Evolutionary conservation across 495 filamentous ascomycete genomes (phyloP).

Genomic region (Hypoxylon rickii): DNA sequence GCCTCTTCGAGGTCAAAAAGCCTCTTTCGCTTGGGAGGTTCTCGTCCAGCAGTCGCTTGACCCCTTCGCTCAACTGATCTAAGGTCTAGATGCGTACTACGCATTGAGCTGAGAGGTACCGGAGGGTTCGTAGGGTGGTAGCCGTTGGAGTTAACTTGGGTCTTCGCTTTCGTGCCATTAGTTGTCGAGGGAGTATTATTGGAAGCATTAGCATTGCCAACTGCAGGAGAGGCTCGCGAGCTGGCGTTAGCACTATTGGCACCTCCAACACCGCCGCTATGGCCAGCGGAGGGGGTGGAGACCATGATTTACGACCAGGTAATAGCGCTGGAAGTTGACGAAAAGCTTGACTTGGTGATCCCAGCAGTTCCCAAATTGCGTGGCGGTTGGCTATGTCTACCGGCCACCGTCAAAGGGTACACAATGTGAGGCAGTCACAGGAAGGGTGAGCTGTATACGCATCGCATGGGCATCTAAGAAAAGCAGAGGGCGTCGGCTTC

Average conservation of each 20-base stretch:
- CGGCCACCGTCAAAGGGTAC: constrained; percentile 23
- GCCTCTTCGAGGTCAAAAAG: constrained; percentile 88
- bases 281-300: constrained; percentile 45
- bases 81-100: constrained; percentile 71
- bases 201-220: constrained; percentile 35
- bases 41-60: constrained; percentile 72
- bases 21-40: constrained; percentile 73
- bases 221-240: constrained; percentile 55
- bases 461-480: constrained; percentile 34
- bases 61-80: constrained; percentile 90
- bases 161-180: constrained; percentile 47
- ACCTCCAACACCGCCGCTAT: constrained; percentile 39
- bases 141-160: constrained; percentile 56
- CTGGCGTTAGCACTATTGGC: constrained; percentile 46
- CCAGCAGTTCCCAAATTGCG: constrained; percentile 13
- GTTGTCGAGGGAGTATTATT: constrained; percentile 40
- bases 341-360: not conserved
- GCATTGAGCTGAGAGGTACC: constrained; percentile 56
- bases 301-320: constrained; percentile 42
- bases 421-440: constrained; percentile 34
- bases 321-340: constrained; percentile 5
- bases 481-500: not conserved
- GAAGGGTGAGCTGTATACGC: constrained; percentile 30
- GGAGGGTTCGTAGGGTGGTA: constrained; percentile 55
- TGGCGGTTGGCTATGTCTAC: constrained; percentile 18